Evolutionary conservation across 1,284 basidiomycete species (phyloP), one percentile per base, ranked within the genome.

Genomic region (Ceratobasidium sp.): DNA sequence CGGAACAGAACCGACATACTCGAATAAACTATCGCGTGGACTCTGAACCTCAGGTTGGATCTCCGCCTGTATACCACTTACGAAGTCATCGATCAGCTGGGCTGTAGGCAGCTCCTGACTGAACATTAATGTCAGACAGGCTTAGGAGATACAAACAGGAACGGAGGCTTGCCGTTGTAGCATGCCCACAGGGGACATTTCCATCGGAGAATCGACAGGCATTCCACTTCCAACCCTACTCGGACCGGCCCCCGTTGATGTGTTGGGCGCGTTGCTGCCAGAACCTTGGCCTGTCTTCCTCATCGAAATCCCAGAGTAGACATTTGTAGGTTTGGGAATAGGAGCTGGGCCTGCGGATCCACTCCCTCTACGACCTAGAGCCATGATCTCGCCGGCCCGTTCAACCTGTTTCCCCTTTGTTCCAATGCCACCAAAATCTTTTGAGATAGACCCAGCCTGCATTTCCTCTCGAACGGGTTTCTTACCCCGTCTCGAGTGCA

Each of bases 351-450:
- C 43, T 7, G 24, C 22, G 3, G 61, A 62, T n/a, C 22, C 31
- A 24, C 29, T 59, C 2, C 22, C 16, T 53, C 31, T 29, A 16
- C 68, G 53, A 34, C 68, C 68, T 2, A 71, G 43, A 3, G 68
- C 41, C 13, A 71, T 22, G 14, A 71, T 34, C 29, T 71, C 68
- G 11, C 54, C 43, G 8, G 68, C 68, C 1, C 68, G 68, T 34
- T 58, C 68, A 5, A 41, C 68, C 29, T 71, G 68, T 43, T 71
- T 71, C 24, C 68, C 68, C n/a, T 71, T 71, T 2, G 68, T 71
- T 5, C 68, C 68, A 59, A 71, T 71, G 2, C 68, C 68, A 71
- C 53, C 39, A 37, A 71, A 71, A 48, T 59, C 56, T 31, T 59
- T 59, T 8, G 68, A 59, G n/a, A 71, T 71, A 7, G 53, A 59